Evolutionary conservation across 208 protist genomes (phyloP).

Genomic region (Trypanosoma rangeli): DNA sequence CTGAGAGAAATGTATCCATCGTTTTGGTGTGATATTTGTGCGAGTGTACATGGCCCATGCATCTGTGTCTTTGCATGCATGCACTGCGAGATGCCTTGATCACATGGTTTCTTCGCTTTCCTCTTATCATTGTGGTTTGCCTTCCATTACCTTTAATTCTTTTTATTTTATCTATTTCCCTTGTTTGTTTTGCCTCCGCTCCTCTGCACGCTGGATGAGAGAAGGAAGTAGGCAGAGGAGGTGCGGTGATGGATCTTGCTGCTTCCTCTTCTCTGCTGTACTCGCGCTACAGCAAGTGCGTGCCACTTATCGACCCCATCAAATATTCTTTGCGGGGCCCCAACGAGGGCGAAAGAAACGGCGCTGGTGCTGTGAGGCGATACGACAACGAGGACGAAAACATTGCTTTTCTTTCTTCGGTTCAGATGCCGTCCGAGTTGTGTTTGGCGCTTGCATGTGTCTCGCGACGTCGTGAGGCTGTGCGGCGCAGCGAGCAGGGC

Average conservation of each 20-base stretch:
- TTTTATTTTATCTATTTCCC: background rate
- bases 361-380: background rate
- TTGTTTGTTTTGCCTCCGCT: conserved; percentile 4
- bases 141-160: too few relatives aligned
- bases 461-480: background rate
- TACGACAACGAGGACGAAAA: background rate
- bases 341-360: background rate
- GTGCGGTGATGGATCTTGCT: conserved; percentile 8
- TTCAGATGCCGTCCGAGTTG: conserved; percentile 18
- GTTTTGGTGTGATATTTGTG: background rate
- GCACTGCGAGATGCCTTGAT: background rate
- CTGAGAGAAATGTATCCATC: background rate
- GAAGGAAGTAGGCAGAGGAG: conserved; percentile 1
- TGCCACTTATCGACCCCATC: conserved; percentile 3
- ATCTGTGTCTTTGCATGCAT: background rate
- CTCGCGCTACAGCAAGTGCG: conserved; percentile 13
- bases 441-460: conserved; percentile 20
- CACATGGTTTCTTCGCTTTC: too few relatives aligned
- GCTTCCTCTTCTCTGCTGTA: conserved; percentile 1
- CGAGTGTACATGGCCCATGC: background rate
- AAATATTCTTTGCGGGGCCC: too few relatives aligned
- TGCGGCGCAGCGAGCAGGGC: background rate
- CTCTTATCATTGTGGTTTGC: background rate
- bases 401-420: conserved; percentile 24
- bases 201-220: background rate